Conservation (phyloP, 768 basidiomycete species). For the Exsudoporus frostii region DNA sequence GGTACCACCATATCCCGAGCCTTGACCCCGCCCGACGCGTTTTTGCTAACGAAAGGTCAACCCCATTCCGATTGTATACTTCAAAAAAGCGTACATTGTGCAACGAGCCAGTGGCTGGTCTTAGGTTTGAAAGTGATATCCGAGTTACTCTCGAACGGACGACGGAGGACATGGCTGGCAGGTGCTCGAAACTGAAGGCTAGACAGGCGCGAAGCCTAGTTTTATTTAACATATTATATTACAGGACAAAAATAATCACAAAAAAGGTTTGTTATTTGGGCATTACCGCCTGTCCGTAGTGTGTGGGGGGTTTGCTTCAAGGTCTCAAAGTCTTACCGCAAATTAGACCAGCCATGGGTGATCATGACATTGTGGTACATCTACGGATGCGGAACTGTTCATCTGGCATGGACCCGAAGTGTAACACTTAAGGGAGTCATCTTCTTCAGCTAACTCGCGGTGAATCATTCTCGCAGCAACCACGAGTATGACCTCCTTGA, state of each 20-base stretch:
- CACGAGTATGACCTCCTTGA: slow-evolving; percentile 34
- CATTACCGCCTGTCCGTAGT: neutral
- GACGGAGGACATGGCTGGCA: slow-evolving; percentile 34
- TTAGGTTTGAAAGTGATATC: slow-evolving; percentile 67
- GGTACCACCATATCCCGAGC: slow-evolving; percentile 87
- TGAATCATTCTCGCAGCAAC: neutral
- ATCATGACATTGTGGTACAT: neutral
- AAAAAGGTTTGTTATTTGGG: neutral
- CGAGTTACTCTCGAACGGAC: slow-evolving; percentile 35
- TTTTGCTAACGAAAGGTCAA: slow-evolving; percentile 60
- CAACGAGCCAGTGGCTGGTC: slow-evolving; percentile 65
- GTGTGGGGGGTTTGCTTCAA: neutral
- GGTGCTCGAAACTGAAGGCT: neutral
- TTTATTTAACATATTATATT: neutral
- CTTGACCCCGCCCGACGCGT: slow-evolving; percentile 92
- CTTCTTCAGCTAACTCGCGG: neutral
- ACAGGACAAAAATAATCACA: neutral
- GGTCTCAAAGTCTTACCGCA: neutral
- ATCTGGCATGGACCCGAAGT: neutral
- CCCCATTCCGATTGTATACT: neutral
- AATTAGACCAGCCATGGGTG: neutral
- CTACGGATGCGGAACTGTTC: neutral
- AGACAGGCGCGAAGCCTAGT: neutral
- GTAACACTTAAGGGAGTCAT: neutral
- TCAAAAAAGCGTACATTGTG: slow-evolving; percentile 51